phyloP scores from a whole-genome alignment of 768 basidiomycete species.

The Asterophora parasitica region DNA sequence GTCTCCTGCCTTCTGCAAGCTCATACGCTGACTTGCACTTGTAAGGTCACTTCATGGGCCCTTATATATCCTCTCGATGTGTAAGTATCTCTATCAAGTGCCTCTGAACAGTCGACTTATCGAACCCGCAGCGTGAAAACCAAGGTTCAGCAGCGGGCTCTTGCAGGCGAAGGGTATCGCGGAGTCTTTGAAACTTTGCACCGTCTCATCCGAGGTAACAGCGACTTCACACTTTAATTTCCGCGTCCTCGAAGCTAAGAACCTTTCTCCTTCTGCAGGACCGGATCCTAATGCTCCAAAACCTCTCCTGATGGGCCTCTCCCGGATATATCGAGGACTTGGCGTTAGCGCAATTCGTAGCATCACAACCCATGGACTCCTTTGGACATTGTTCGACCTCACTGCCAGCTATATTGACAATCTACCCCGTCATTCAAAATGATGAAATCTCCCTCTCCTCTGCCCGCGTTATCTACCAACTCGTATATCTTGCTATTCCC shows the following conservation, averaged over 20 bases:
- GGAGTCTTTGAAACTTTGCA: conserved; percentile 68
- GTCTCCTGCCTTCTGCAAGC: conserved; percentile 23
- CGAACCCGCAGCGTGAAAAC: conserved; percentile 70
- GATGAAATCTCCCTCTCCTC: conserved; percentile 12
- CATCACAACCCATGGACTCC: conserved; percentile 87
- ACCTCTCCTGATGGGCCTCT: conserved; percentile 69
- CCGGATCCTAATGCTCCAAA: conserved; percentile 77
- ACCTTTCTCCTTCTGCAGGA: conserved; percentile 37
- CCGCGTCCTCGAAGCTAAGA: background rate
- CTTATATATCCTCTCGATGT: conserved; percentile 94
- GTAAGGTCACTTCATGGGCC: conserved; percentile 73
- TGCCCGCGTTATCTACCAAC: conserved; percentile 1
- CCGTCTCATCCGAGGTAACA: conserved; percentile 74
- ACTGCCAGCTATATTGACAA: conserved; percentile 70
- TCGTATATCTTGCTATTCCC: conserved; percentile 6
- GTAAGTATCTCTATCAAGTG: conserved; percentile 36
- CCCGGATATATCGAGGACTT: conserved; percentile 87
- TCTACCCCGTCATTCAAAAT: conserved; percentile 28
- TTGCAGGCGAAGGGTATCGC: conserved; percentile 73
- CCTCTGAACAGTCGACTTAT: conserved; percentile 4
- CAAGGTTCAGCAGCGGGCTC: conserved; percentile 88
- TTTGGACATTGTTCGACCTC: conserved; percentile 92
- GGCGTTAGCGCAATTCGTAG: conserved; percentile 91
- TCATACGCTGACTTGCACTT: conserved; percentile 14
- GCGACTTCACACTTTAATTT: background rate